Conservation (phyloP, 192 early-diverging fungal genomes). For the Coemansia pectinata region DNA sequence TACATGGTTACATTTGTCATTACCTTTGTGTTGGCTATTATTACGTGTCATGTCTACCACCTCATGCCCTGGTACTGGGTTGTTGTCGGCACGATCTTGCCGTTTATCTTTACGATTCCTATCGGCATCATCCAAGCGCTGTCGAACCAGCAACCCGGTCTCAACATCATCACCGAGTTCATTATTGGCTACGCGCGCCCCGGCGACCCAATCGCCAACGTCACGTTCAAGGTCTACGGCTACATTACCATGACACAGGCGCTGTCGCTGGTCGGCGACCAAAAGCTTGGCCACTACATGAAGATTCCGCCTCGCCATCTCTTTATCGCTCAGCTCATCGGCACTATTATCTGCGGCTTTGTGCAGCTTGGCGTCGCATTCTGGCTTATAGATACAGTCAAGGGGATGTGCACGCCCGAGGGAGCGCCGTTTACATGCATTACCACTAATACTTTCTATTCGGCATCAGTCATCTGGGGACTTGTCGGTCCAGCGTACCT, state of each 20-base stretch:
- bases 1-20: slow-evolving; percentile 50
- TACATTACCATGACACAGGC: slow-evolving; percentile 77
- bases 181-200: slow-evolving; percentile 75
- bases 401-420: slow-evolving; percentile 57
- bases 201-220: slow-evolving; percentile 78
- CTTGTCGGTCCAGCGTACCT: slow-evolving; percentile 69
- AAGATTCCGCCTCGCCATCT: slow-evolving; percentile 80
- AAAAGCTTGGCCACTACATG: slow-evolving; percentile 80
- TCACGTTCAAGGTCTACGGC: slow-evolving; percentile 85
- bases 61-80: slow-evolving; percentile 73
- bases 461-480: slow-evolving; percentile 80
- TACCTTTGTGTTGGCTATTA: slow-evolving; percentile 42
- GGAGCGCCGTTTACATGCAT: slow-evolving; percentile 70
- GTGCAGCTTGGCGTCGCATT: slow-evolving; percentile 69
- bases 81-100: slow-evolving; percentile 60
- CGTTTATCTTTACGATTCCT: slow-evolving; percentile 70
- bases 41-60: slow-evolving; percentile 47
- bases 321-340: slow-evolving; percentile 76
- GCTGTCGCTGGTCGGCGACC: slow-evolving; percentile 63
- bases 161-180: slow-evolving; percentile 86
- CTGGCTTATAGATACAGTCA: slow-evolving; percentile 64
- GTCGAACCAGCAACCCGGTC: slow-evolving; percentile 71
- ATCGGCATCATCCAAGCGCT: slow-evolving; percentile 81
- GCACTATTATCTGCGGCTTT: slow-evolving; percentile 69
- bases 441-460: slow-evolving; percentile 62